Percentiles rank a stretch among this genome's conserved stretches.
phyloP scores from a whole-genome alignment of 768 basidiomycete species.

The Hygrocybe coccinea region DNA sequence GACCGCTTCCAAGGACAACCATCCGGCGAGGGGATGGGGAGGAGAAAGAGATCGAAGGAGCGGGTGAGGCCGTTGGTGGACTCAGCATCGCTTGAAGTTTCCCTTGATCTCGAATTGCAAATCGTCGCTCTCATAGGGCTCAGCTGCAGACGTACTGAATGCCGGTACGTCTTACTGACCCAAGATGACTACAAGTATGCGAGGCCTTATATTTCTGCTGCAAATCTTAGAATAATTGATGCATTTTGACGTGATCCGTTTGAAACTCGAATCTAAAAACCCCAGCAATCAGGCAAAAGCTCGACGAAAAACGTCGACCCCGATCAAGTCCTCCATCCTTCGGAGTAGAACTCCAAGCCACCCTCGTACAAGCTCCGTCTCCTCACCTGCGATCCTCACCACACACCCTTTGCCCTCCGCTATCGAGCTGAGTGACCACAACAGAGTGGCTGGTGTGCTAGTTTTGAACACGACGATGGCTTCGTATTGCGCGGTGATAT shows the following conservation, averaged over 20 bases:
- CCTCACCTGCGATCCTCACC: slow-evolving; percentile 68
- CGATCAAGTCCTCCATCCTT: slow-evolving; percentile 50
- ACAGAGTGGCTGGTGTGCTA: slow-evolving; percentile 52
- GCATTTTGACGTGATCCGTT: too few species aligned
- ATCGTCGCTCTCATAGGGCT: too few species aligned
- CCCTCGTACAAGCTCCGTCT: slow-evolving; percentile 66
- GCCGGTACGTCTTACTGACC: too few species aligned
- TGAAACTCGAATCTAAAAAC: too few species aligned
- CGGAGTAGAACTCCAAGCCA: slow-evolving; percentile 61
- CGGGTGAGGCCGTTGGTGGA: slow-evolving; percentile 70
- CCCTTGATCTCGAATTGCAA: not conserved
- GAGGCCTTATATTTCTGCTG: too few species aligned
- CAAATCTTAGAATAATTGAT: too few species aligned
- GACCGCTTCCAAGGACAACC: slow-evolving; percentile 54
- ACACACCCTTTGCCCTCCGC: slow-evolving; percentile 46
- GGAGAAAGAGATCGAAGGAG: slow-evolving; percentile 70
- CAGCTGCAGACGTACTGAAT: too few species aligned
- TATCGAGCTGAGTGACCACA: slow-evolving; percentile 79
- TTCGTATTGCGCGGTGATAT: slow-evolving; percentile 48
- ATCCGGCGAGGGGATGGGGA: slow-evolving; percentile 51
- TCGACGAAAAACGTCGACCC: slow-evolving; percentile 59
- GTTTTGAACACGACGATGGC: slow-evolving; percentile 59
- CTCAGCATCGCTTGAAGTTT: slow-evolving; percentile 43
- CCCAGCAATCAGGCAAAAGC: slow-evolving; percentile 49
- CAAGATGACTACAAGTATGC: too few species aligned